Conservation (phyloP, 1,284 basidiomycete species). For the Marasmius fiardii region DNA sequence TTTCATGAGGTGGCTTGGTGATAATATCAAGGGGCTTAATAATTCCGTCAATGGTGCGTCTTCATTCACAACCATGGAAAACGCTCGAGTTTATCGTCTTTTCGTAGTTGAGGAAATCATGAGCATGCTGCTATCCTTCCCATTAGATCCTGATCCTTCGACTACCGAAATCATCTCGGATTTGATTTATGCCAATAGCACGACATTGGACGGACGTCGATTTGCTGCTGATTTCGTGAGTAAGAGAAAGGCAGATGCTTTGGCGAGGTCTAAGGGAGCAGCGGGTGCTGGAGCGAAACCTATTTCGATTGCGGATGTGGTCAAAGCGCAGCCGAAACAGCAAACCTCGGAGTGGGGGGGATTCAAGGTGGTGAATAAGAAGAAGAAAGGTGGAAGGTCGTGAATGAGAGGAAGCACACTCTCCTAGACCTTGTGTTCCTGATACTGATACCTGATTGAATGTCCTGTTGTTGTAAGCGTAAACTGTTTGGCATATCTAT, state of each 20-base stretch:
- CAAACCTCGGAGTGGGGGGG: conserved; percentile 72
- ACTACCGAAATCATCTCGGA: conserved; percentile 90
- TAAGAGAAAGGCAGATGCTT: conserved; percentile 80
- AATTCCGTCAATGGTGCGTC: conserved; percentile 70
- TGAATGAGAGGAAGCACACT: conserved; percentile 1
- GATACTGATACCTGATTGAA: not conserved
- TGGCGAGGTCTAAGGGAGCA: conserved; percentile 42
- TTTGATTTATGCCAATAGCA: conserved; percentile 89
- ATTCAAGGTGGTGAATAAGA: conserved; percentile 92
- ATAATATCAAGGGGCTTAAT: conserved; percentile 85
- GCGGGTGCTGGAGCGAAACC: conserved; percentile 45
- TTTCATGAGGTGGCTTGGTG: conserved; percentile 90
- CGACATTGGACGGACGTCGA: conserved; percentile 90
- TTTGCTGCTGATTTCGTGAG: conserved; percentile 91
- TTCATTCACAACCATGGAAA: conserved; percentile 10
- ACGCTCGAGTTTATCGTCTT: conserved; percentile 12
- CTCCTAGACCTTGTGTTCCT: too few species aligned
- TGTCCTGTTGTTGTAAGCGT: not conserved
- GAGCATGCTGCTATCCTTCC: conserved; percentile 88
- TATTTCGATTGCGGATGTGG: conserved; percentile 81
- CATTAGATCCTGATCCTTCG: conserved; percentile 79
- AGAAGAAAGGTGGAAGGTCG: conserved; percentile 73
- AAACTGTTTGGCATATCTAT: not conserved
- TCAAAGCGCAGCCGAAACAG: conserved; percentile 84
- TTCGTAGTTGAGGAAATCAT: conserved; percentile 86